Conservation (phyloP, 2,329 filamentous ascomycete species). For the Trichothecium sympodiale region DNA sequence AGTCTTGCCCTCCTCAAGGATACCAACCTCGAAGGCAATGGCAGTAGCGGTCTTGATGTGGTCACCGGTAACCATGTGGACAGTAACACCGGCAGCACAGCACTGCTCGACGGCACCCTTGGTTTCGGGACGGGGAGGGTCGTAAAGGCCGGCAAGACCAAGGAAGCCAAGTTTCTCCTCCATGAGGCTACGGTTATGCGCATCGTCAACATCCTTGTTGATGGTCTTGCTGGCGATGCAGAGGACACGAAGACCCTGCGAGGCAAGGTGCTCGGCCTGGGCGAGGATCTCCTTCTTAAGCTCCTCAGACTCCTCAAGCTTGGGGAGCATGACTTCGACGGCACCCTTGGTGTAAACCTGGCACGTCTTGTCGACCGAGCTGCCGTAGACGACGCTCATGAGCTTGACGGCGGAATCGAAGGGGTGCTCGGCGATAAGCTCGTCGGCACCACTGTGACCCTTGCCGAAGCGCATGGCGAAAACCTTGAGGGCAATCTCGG, state of each 20-base stretch:
- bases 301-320: slow-evolving; percentile 35
- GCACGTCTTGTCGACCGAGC: slow-evolving; percentile 18
- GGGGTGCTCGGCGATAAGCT: slow-evolving; percentile 53
- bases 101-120: slow-evolving; percentile 48
- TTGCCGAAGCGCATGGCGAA: slow-evolving; percentile 58
- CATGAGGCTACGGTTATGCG: slow-evolving; percentile 37
- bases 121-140: slow-evolving; percentile 59
- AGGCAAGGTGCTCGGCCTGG: slow-evolving; percentile 44
- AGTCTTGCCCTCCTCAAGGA: slow-evolving; percentile 30
- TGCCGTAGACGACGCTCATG: slow-evolving; percentile 58
- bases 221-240: slow-evolving; percentile 47
- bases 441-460: slow-evolving; percentile 31
- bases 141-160: slow-evolving; percentile 62
- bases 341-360: slow-evolving; percentile 48
- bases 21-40: slow-evolving; percentile 55
- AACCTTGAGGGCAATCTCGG: slow-evolving; percentile 64
- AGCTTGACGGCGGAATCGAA: slow-evolving; percentile 66
- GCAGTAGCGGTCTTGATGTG: slow-evolving; percentile 57
- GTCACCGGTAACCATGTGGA: slow-evolving; percentile 62
- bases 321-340: slow-evolving; percentile 43
- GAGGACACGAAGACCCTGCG: slow-evolving; percentile 56
- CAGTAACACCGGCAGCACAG: slow-evolving; percentile 49
- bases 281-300: slow-evolving; percentile 33
- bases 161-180: slow-evolving; percentile 51
- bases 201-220: slow-evolving; percentile 29